Evolutionary conservation across 345 rosid genomes (phyloP).

Genomic region (Orychophragmus violaceus): DNA sequence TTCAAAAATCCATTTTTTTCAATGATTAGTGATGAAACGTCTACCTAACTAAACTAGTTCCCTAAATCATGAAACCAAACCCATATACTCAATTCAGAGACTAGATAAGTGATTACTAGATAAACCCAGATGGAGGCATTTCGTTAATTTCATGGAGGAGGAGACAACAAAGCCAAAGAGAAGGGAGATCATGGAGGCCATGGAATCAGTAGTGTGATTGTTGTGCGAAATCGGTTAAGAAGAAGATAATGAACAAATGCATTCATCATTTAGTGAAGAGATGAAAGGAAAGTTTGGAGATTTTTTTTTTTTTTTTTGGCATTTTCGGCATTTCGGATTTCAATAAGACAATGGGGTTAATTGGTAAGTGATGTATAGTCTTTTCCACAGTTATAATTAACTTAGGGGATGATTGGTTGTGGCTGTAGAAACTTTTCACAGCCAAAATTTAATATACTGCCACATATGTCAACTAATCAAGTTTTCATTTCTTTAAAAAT

Average conservation of each 20-base stretch:
- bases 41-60: background rate
- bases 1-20: too few relatives aligned
- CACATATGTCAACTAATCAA: background rate
- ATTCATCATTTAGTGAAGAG: background rate
- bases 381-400: too few relatives aligned
- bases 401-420: too few relatives aligned
- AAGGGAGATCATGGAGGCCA: slow-evolving; percentile 36
- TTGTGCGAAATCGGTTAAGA: background rate
- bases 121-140: slow-evolving; percentile 18
- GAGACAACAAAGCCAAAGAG: slow-evolving; percentile 39
- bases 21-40: too few relatives aligned
- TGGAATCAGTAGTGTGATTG: background rate
- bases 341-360: too few relatives aligned
- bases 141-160: slow-evolving; percentile 28
- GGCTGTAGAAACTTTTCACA: background rate
- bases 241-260: background rate
- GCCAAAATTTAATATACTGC: background rate
- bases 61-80: background rate
- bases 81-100: too few relatives aligned
- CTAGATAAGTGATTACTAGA: too few relatives aligned
- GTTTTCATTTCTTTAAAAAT: background rate
- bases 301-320: slow-evolving; percentile 2
- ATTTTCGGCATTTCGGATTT: slow-evolving; percentile 4
- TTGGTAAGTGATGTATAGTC: too few relatives aligned
- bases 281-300: slow-evolving; percentile 15